phyloP scores from a whole-genome alignment of 2,329 filamentous ascomycete species.

The Salinomyces thailandicus region DNA sequence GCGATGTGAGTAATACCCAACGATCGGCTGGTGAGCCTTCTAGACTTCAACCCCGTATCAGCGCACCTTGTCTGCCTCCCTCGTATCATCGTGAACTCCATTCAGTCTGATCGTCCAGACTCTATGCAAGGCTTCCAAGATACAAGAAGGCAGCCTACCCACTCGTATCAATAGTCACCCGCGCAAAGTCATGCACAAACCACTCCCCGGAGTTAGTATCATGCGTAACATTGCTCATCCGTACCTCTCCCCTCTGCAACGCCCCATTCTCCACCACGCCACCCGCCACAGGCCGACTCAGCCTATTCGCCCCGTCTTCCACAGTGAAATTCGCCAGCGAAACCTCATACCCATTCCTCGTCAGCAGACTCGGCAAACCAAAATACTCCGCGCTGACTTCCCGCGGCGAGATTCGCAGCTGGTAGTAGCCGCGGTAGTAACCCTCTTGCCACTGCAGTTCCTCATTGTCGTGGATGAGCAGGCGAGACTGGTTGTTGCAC shows the following conservation, averaged over 20 bases:
- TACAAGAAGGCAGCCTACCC: too few relatives aligned
- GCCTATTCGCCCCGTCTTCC: conserved; percentile 45
- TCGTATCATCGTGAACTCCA: too few relatives aligned
- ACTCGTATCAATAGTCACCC: not conserved
- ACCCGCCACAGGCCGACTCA: conserved; percentile 39
- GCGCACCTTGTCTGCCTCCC: too few relatives aligned
- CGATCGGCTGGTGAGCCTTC: too few relatives aligned
- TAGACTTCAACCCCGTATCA: too few relatives aligned
- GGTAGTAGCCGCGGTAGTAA: conserved; percentile 62
- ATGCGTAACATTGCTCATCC: conserved; percentile 16
- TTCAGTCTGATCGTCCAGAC: too few relatives aligned
- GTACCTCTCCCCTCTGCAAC: conserved; percentile 35
- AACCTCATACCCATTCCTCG: conserved; percentile 51
- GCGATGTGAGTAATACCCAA: too few relatives aligned
- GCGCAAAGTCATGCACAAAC: conserved; percentile 9
- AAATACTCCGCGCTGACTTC: conserved; percentile 53
- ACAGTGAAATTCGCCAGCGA: conserved; percentile 59
- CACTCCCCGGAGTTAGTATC: conserved; percentile 16
- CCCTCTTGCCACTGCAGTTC: conserved; percentile 62
- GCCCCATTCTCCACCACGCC: conserved; percentile 45
- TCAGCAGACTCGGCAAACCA: conserved; percentile 48
- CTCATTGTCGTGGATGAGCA: conserved; percentile 39
- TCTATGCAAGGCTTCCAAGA: too few relatives aligned
- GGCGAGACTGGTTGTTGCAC: conserved; percentile 38
- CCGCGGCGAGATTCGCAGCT: conserved; percentile 45